These are phyloP conservation scores for Fagus crenata DNA, from an alignment of 306 rosid species.

Conservation along the genomic window DNA sequence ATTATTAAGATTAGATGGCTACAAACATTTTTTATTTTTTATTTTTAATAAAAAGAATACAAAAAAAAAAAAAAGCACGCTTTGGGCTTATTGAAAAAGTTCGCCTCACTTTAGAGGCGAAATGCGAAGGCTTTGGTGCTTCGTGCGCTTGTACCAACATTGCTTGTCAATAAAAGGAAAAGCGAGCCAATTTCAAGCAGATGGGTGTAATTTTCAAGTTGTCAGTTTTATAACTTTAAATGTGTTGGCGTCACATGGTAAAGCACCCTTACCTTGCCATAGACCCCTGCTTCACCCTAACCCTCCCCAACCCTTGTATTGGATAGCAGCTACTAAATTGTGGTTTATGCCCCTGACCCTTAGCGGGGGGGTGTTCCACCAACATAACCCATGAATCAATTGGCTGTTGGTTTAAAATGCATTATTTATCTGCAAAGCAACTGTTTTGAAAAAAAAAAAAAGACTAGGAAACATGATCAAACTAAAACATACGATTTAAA, in stretches of 20 bases:
- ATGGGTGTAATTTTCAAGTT: background rate
- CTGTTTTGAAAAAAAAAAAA: background rate
- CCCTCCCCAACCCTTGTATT: background rate
- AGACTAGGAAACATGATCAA: background rate
- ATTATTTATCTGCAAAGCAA: background rate
- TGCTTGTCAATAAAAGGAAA: background rate
- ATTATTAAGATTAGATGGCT: too few relatives aligned
- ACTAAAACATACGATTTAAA: background rate
- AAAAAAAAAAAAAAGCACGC: too few relatives aligned
- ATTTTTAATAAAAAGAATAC: too few relatives aligned
- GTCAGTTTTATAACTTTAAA: background rate
- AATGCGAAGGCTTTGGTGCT: too few relatives aligned
- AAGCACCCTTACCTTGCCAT: background rate
- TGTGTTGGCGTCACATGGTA: background rate
- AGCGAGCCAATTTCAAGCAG: background rate
- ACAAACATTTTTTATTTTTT: too few relatives aligned
- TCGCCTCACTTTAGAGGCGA: too few relatives aligned
- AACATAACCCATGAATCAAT: conserved; percentile 4
- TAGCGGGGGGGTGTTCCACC: conserved; percentile 3
- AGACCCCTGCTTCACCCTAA: conserved; percentile 3
- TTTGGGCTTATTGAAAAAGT: too few relatives aligned
- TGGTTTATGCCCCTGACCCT: background rate
- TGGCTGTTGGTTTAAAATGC: conserved; percentile 3
- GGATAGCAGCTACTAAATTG: background rate
- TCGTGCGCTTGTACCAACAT: too few relatives aligned